Base-by-base conservation (phyloP, 2,329 filamentous ascomycete species). In the Penicillium sp. region DNA sequence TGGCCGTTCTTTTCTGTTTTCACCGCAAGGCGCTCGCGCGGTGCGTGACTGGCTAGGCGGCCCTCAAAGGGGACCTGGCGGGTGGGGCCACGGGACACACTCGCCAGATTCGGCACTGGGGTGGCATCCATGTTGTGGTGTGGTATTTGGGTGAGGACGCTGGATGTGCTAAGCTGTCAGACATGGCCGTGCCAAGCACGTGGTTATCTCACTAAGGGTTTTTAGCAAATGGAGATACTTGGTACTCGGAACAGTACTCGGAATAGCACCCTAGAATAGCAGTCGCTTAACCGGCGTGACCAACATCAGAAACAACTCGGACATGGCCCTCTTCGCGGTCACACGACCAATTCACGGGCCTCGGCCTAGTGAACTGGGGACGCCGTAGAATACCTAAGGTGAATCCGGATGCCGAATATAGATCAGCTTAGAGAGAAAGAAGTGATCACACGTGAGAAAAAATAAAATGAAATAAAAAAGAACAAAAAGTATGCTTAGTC, bases 291-390 rank as follows among this genome's bases (percentile, higher is more conserved):
- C 15, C 32, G 15, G 15, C 10, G 8, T 33, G 31, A 15, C 31
- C 28, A 18, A 8, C n/a, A 33, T 25, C 24, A n/a, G 4, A 7
- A 9, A 18, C 6, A 25, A 9, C 7, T 13, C 45, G 49, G 49
- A 52, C 37, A 40, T 48, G 27, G 42, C 49, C 49, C 45, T 38
- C 12, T 10, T 10, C 9, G 6, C 6, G 24, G 50, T 46, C 46
- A 52, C 31, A 42, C 42, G 50, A 43, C 28, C 42, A 27, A 27
- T 46, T 49, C 50, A 52, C 46, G 46, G 42, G 46, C 44, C 39
- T 52, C 43, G 39, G 50, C 24, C 8, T 7, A 6, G 23, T 13
- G 20, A 42, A 13, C 3, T n/a, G 29, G 20, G 23, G 31, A 37
- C 7, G 29, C 29, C 28, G 31, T 20, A 20, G 33, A 20, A 20